A percentile compares a stretch with the other conserved stretches of the same genome.
Conservation (phyloP, 345 rosid genomes). For the Gossypium raimondii region DNA sequence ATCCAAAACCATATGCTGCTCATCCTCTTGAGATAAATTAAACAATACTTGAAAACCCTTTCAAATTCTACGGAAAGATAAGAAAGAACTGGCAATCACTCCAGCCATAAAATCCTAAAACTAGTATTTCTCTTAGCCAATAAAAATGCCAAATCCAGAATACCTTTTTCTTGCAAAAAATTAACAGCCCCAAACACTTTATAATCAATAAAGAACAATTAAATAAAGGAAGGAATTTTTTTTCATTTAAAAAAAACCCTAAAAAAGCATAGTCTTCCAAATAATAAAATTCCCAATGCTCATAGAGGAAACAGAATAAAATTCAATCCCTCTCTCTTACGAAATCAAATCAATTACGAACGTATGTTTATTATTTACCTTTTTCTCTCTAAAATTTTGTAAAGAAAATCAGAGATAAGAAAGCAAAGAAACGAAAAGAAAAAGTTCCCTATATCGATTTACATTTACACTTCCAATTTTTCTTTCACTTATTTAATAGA, state of each 20-base stretch:
- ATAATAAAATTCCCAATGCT: not conserved
- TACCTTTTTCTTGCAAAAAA: not conserved
- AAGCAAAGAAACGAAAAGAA: not conserved
- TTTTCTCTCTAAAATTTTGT: not conserved
- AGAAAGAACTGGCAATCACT: not conserved
- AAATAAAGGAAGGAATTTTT: not conserved
- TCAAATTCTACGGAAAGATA: not conserved
- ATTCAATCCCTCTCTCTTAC: too few species aligned
- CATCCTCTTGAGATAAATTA: not conserved
- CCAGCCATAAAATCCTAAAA: not conserved
- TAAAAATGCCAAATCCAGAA: too few species aligned
- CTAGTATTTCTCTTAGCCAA: not conserved
- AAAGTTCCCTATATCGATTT: not conserved
- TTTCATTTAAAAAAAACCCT: not conserved
- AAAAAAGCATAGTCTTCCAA: not conserved
- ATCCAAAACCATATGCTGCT: not conserved
- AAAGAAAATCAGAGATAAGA: not conserved
- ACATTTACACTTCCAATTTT: not conserved
- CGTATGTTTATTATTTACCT: not conserved
- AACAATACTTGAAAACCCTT: not conserved
- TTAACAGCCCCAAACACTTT: not conserved
- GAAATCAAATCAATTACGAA: not conserved
- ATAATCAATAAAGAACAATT: not conserved
- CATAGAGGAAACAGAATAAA: too few species aligned
- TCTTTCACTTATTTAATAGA: not conserved